These are phyloP conservation scores for Penicillium polonicum DNA, from an alignment of 2,329 filamentous ascomycete species.

Conservation along the genomic window DNA sequence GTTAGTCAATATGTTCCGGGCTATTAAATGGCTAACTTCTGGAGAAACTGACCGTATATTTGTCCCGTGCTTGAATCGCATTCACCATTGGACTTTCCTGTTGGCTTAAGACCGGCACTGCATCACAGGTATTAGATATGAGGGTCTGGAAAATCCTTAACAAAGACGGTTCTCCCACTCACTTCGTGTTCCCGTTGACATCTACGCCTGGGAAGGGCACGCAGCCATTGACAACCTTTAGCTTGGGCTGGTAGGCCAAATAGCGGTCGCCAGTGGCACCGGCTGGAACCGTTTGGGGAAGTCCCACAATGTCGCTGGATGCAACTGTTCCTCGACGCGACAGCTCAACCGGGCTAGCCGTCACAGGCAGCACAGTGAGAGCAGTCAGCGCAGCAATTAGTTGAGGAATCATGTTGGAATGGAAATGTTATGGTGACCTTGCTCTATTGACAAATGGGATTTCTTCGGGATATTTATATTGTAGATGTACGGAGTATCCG, in stretches of 20 bases:
- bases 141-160: neutral
- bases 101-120: conserved; percentile 47
- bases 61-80: conserved; percentile 51
- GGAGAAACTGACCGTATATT: conserved; percentile 41
- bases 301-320: conserved; percentile 53
- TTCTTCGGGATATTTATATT: neutral
- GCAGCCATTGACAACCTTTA: conserved; percentile 59
- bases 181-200: conserved; percentile 57
- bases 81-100: conserved; percentile 39
- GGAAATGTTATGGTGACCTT: neutral
- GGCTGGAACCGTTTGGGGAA: conserved; percentile 53
- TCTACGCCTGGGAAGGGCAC: conserved; percentile 64
- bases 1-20: neutral
- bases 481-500: neutral
- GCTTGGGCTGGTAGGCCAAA: conserved; percentile 56
- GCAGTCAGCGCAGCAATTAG: conserved; percentile 2
- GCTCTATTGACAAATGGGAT: neutral
- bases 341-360: neutral
- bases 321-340: conserved; percentile 43
- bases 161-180: conserved; percentile 16
- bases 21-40: neutral
- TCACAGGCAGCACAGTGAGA: conserved; percentile 4
- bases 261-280: conserved; percentile 50
- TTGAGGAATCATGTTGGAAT: conserved; percentile 9
- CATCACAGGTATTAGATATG: neutral